Evolutionary conservation across 768 basidiomycete genomes (phyloP).

Genomic region (Macrolepiota dolichaula): DNA sequence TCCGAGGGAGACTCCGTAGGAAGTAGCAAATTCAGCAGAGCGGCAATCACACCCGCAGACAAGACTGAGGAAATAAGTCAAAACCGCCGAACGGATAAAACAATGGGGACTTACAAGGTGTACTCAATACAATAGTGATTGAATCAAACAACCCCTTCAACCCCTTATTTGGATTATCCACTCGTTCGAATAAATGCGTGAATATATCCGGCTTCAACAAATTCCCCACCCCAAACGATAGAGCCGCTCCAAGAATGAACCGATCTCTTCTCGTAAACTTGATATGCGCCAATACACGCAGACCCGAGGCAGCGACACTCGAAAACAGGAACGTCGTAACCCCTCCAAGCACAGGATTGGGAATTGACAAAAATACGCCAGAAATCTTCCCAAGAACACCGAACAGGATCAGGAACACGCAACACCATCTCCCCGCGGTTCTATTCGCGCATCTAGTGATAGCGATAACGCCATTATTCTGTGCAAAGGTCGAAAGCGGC

Average conservation of each 20-base stretch:
- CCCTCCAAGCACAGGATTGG: constrained; percentile 77
- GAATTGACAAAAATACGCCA: constrained; percentile 82
- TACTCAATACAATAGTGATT: constrained; percentile 76
- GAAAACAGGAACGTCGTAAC: constrained; percentile 88
- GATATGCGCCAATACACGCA: constrained; percentile 63
- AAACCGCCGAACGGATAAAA: background rate
- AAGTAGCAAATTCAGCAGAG: constrained; percentile 54
- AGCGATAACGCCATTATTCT: constrained; percentile 82
- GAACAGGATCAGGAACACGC: constrained; percentile 74
- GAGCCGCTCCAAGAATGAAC: constrained; percentile 66
- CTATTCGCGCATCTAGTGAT: constrained; percentile 85
- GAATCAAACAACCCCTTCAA: constrained; percentile 70
- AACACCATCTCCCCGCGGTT: constrained; percentile 76
- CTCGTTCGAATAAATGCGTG: constrained; percentile 65
- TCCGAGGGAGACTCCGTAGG: constrained; percentile 22
- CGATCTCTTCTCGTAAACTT: constrained; percentile 61
- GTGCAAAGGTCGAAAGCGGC: constrained; percentile 77
- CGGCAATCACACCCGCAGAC: constrained; percentile 54
- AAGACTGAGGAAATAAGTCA: constrained; percentile 38
- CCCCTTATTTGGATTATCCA: constrained; percentile 47
- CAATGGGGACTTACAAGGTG: constrained; percentile 60
- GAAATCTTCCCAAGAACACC: constrained; percentile 81
- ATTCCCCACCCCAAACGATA: constrained; percentile 70
- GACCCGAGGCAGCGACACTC: constrained; percentile 65
- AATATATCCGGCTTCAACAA: constrained; percentile 64